Percentiles rank a stretch among this genome's conserved stretches.
Evolutionary conservation across 257 asterid genomes (phyloP).

Genomic region (Gentiana straminea): DNA sequence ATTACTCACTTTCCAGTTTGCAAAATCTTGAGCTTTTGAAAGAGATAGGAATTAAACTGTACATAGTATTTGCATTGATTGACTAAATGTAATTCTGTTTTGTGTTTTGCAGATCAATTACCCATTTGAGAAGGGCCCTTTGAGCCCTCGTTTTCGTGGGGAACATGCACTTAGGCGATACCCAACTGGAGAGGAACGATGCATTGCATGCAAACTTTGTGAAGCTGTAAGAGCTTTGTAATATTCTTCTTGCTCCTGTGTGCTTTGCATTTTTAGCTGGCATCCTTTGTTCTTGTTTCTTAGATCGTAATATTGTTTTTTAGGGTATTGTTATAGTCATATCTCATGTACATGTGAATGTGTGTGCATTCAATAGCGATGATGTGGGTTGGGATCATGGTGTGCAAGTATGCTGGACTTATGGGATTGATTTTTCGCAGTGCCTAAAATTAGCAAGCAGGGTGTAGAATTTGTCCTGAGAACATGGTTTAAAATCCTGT

Average conservation of each 20-base stretch:
- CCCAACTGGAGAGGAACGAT: conserved; percentile 92
- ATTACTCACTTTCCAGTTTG: no score
- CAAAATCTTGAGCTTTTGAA: no score
- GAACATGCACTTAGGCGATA: conserved; percentile 92
- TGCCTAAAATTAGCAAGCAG: no score
- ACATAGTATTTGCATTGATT: no score
- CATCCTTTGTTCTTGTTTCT: background rate
- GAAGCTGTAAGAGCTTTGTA: conserved; percentile 64
- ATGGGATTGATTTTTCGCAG: no score
- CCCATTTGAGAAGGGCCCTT: conserved; percentile 93
- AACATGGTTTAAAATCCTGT: no score
- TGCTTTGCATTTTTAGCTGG: background rate
- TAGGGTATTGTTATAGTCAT: background rate
- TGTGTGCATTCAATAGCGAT: background rate
- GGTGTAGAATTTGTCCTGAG: no score
- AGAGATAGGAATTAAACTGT: no score
- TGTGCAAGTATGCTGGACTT: no score
- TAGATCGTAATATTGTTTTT: background rate
- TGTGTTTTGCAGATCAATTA: conserved; percentile 54
- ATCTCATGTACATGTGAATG: background rate
- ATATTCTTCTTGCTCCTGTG: background rate
- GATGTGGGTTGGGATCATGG: no score
- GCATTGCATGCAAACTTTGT: conserved; percentile 91
- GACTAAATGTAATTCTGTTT: no score
- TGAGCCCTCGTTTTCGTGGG: conserved; percentile 94